Conservation (phyloP, 306 rosid genomes). For the Pyrus pyrifolia region DNA sequence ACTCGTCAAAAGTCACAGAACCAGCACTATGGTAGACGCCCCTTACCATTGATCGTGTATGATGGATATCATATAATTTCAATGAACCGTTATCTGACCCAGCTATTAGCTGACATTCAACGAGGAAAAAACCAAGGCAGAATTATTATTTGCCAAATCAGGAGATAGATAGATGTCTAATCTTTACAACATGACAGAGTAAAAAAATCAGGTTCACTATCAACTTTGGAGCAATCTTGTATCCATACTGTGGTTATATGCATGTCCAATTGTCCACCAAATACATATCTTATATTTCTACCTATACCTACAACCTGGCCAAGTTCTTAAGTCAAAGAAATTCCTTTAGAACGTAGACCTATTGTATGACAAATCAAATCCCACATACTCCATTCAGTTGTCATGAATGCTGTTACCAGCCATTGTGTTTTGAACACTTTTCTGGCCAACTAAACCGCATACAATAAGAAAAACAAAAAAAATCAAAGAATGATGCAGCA, state of each 20-base stretch:
- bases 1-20: slow-evolving; percentile 48
- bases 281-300: background rate
- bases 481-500: background rate
- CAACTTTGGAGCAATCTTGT: background rate
- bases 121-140: slow-evolving; percentile 7
- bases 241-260: background rate
- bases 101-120: slow-evolving; percentile 68
- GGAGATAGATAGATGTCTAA: background rate
- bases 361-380: background rate
- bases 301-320: background rate
- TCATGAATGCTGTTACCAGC: background rate
- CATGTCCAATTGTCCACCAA: background rate
- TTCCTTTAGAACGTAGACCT: background rate
- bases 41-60: slow-evolving; percentile 28
- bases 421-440: background rate
- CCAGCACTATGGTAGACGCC: slow-evolving; percentile 22
- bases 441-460: background rate
- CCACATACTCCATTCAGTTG: background rate
- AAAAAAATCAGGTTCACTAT: background rate
- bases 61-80: slow-evolving; percentile 57
- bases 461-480: background rate
- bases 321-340: background rate
- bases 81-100: slow-evolving; percentile 79
- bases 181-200: background rate
- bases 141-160: slow-evolving; percentile 13